A percentile compares a stretch with the other conserved stretches of the same genome.
phyloP scores from a whole-genome alignment of 2,329 filamentous ascomycete species.

The Aspergillus hortae region DNA sequence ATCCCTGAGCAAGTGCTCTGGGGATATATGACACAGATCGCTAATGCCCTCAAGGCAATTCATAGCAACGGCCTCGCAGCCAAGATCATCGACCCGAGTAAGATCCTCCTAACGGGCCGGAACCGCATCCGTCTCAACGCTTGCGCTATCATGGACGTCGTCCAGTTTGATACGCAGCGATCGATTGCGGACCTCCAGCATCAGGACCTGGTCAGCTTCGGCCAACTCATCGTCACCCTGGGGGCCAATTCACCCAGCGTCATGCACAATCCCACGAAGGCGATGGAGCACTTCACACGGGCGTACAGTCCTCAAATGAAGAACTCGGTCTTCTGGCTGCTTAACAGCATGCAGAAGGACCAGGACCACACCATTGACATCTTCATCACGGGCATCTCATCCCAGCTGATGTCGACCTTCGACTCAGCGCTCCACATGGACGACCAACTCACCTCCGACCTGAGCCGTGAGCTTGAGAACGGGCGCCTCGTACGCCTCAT shows the following conservation, averaged over 20 bases:
- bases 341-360: conserved; percentile 60
- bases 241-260: conserved; percentile 64
- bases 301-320: conserved; percentile 75
- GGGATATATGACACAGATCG: conserved; percentile 89
- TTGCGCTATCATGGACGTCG: conserved; percentile 84
- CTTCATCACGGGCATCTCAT: conserved; percentile 73
- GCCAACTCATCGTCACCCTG: conserved; percentile 77
- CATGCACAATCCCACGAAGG: conserved; percentile 62
- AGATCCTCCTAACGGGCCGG: conserved; percentile 85
- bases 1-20: conserved; percentile 75
- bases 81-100: conserved; percentile 79
- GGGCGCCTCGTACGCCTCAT: conserved; percentile 75
- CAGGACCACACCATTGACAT: conserved; percentile 70
- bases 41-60: conserved; percentile 81
- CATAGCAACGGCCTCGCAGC: conserved; percentile 79
- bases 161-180: conserved; percentile 71
- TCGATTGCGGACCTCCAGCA: conserved; percentile 74
- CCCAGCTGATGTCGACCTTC: conserved; percentile 70
- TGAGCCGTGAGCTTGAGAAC: conserved; percentile 84
- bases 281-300: conserved; percentile 72
- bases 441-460: conserved; percentile 68
- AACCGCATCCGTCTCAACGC: conserved; percentile 84
- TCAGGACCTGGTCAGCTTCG: conserved; percentile 82
- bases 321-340: conserved; percentile 76
- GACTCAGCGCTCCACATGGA: conserved; percentile 75